Base-by-base conservation (phyloP, 805 yeast genomes). In the Yarrowia osloensis region DNA sequence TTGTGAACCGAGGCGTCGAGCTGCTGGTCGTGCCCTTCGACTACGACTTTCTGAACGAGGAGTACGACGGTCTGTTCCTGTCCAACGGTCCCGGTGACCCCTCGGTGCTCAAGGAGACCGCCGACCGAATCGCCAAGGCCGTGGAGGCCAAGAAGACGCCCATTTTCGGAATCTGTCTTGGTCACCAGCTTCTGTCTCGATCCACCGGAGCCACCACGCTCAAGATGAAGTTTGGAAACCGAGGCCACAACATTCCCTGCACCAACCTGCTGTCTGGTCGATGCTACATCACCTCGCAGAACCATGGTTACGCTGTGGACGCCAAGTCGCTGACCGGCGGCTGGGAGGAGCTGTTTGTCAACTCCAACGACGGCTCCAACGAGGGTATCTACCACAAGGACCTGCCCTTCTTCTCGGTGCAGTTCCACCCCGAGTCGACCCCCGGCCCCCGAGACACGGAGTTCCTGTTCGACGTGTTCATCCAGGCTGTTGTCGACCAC, bases 61-160 rank as follows among this genome's bases (percentile, higher is more conserved):
- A 86, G 70, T 95, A 89, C 77, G 99, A 95, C 78, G 99, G 99
- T 82, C 83, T 95, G 74, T 95, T 95, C 79, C 82, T 94, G 71
- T 93, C 98, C 67, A 95, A 95, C 79, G 99, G 99, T 82, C 99
- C 99, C 31, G 99, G 99, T 85, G 98, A 95, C 81, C 99, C 99
- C 68, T 85, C 95, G 50, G 91, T 90, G 68, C 84, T 95, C 86
- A 78, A 86, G 52, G 84, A 82, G 22, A 85, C 91, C 69, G 89
- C 89, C 39, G 82, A 79, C 46, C 86, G 84, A 72, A 80, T 95
- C 74, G 72, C 82, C 44, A 78, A 77, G 49, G 89, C 85, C 39
- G 76, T 94, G 68, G 81, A 82, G 50, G 83, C 84, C 40, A 89
- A 86, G 63, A 87, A 86, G 78, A 88, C 95, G 50, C 99, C 99